Evolutionary conservation across 2,329 filamentous ascomycete species (phyloP).

Genomic region (Aspergillus fructus): DNA sequence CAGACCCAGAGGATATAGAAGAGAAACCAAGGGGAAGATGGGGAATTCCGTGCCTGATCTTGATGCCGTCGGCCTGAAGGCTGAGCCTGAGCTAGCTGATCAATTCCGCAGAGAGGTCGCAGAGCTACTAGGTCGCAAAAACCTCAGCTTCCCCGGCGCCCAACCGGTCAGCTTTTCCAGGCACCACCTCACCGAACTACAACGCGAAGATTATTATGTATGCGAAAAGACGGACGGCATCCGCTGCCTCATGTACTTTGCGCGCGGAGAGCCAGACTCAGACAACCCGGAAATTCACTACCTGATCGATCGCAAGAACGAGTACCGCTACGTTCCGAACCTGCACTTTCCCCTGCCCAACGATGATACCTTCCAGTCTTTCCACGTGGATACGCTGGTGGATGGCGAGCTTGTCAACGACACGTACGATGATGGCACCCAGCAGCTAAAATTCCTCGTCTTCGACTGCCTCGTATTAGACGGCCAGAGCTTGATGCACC

Average conservation of each 20-base stretch:
- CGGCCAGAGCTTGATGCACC: conserved; percentile 70
- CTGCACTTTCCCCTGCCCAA: conserved; percentile 78
- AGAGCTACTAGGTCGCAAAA: conserved; percentile 67
- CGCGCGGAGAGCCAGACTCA: conserved; percentile 53
- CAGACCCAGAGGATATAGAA: conserved; percentile 2
- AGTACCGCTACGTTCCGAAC: conserved; percentile 81
- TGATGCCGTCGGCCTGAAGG: conserved; percentile 58
- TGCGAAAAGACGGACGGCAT: conserved; percentile 98
- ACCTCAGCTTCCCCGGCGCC: conserved; percentile 75
- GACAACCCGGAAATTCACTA: conserved; percentile 73
- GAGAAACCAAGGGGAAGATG: conserved; percentile 25
- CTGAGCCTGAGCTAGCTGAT: conserved; percentile 59
- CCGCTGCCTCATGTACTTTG: conserved; percentile 90
- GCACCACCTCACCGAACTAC: conserved; percentile 78
- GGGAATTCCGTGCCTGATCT: conserved; percentile 42
- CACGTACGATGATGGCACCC: conserved; percentile 63
- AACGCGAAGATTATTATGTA: conserved; percentile 85
- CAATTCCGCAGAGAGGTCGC: conserved; percentile 72
- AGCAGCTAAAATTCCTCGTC: conserved; percentile 78
- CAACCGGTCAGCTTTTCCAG: conserved; percentile 91
- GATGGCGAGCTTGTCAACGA: conserved; percentile 95
- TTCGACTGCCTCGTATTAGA: conserved; percentile 91
- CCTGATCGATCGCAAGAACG: conserved; percentile 95
- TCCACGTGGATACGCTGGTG: conserved; percentile 77
- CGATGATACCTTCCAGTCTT: conserved; percentile 59